Percentiles rank a stretch among this genome's conserved stretches.
Conservation (phyloP, 2,329 filamentous ascomycete species). For the Teratosphaeria viscida region DNA sequence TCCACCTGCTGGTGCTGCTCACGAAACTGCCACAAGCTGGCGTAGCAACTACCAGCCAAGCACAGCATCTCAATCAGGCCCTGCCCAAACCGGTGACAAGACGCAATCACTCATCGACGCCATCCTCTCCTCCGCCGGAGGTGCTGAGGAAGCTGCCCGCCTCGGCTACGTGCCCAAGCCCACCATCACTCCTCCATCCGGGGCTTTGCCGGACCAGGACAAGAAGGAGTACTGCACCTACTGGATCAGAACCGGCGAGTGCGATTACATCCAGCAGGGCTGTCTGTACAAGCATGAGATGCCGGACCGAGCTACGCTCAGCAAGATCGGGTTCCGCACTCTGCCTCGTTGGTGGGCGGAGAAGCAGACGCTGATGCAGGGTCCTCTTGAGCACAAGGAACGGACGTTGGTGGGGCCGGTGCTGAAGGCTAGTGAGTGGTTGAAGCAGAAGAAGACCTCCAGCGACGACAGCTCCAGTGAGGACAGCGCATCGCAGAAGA, state of each 20-base stretch:
- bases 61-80: neutral
- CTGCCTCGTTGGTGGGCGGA: conserved; percentile 49
- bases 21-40: conserved; percentile 15
- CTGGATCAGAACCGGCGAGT: conserved; percentile 79
- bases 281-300: conserved; percentile 89
- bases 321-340: conserved; percentile 54
- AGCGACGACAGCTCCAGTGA: neutral
- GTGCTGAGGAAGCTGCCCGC: conserved; percentile 17
- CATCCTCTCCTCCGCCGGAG: conserved; percentile 19
- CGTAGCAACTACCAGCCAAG: conserved; percentile 7
- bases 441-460: conserved; percentile 12
- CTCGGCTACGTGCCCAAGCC: conserved; percentile 15
- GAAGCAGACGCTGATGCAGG: conserved; percentile 26
- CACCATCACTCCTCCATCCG: conserved; percentile 23
- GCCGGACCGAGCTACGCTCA: conserved; percentile 52
- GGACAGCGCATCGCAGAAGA: neutral
- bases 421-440: conserved; percentile 14
- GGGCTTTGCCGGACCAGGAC: conserved; percentile 29
- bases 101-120: conserved; percentile 20
- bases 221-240: conserved; percentile 78
- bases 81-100: conserved; percentile 4
- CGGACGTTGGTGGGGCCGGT: conserved; percentile 4
- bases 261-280: conserved; percentile 74
- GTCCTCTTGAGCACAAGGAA: conserved; percentile 8
- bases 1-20: conserved; percentile 9